A percentile compares a stretch with the other conserved stretches of the same genome.
These are phyloP conservation scores for Lichenothelia convexa DNA, from an alignment of 495 filamentous ascomycete genomes.

Conservation along the genomic window DNA sequence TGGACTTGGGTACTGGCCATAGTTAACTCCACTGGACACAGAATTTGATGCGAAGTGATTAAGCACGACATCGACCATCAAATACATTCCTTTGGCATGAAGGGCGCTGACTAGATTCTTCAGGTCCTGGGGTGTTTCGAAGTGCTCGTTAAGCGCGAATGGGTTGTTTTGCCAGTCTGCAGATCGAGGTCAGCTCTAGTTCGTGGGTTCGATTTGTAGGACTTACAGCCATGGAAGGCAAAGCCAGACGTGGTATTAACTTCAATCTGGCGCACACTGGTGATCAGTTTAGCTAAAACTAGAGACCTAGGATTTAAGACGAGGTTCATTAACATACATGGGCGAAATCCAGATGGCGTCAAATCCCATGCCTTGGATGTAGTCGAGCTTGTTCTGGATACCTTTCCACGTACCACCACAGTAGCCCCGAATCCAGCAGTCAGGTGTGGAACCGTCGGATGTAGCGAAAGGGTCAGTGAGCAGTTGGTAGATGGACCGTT, in stretches of 20 bases:
- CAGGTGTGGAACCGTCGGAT: conserved; percentile 3
- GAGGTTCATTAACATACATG: conserved; percentile 3
- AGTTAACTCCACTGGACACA: no score
- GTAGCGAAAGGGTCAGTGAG: conserved; percentile 11
- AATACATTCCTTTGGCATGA: no score
- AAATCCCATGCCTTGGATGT: conserved; percentile 10
- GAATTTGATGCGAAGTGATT: conserved; percentile 67
- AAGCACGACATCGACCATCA: conserved; percentile 63
- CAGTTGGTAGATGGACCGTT: conserved; percentile 11
- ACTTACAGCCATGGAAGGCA: no score
- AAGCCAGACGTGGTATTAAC: no score
- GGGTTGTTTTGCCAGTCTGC: conserved; percentile 62
- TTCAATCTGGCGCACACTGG: no score
- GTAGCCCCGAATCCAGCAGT: no score
- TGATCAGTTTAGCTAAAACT: no score
- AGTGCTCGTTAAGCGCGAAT: conserved; percentile 42
- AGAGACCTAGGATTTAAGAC: conserved; percentile 3
- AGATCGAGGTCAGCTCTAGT: no score
- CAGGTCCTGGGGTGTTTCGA: conserved; percentile 37
- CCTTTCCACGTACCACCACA: conserved; percentile 10
- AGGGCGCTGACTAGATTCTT: no score
- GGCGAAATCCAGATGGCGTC: conserved; percentile 7
- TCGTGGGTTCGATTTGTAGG: no score
- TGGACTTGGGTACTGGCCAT: no score
- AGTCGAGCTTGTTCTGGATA: conserved; percentile 9